These are phyloP conservation scores for Pleodorina starrii DNA, from an alignment of 139 green algal species.

Conservation along the genomic window DNA sequence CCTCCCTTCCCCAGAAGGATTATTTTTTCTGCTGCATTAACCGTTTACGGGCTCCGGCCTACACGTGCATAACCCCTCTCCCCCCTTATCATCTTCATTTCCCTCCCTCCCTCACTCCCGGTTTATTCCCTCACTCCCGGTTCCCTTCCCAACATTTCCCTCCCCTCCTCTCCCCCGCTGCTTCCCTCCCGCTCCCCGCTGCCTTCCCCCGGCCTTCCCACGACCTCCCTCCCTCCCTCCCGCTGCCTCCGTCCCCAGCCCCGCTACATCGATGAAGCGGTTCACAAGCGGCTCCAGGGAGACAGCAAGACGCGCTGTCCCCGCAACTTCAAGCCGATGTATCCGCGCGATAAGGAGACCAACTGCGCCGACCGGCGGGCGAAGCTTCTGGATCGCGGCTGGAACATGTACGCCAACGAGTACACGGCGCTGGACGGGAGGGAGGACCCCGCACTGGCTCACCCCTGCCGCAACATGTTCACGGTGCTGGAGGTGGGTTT, in stretches of 20 bases:
- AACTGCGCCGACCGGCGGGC: background rate
- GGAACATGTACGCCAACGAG: constrained; percentile 46
- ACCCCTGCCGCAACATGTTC: constrained; percentile 42
- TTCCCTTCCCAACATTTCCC: no score
- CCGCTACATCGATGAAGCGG: background rate
- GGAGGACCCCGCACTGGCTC: background rate
- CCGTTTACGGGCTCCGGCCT: no score
- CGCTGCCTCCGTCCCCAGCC: no score
- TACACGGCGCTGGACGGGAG: constrained; percentile 30
- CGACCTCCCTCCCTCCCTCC: background rate
- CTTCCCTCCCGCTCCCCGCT: no score
- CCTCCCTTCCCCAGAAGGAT: no score
- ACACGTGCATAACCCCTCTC: no score
- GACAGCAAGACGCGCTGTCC: background rate
- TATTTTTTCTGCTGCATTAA: background rate
- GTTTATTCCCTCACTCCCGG: no score
- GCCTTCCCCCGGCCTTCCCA: background rate
- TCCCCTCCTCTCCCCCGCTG: no score
- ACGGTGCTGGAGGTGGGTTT: constrained; percentile 29
- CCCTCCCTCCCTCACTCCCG: no score
- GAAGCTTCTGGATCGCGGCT: background rate
- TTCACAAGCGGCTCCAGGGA: background rate
- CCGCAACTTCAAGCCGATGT: background rate
- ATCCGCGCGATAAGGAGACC: background rate
- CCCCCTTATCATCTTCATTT: background rate